These are phyloP conservation scores for Microthyrium microscopicum DNA, from an alignment of 2,329 filamentous ascomycete species.

Conservation along the genomic window DNA sequence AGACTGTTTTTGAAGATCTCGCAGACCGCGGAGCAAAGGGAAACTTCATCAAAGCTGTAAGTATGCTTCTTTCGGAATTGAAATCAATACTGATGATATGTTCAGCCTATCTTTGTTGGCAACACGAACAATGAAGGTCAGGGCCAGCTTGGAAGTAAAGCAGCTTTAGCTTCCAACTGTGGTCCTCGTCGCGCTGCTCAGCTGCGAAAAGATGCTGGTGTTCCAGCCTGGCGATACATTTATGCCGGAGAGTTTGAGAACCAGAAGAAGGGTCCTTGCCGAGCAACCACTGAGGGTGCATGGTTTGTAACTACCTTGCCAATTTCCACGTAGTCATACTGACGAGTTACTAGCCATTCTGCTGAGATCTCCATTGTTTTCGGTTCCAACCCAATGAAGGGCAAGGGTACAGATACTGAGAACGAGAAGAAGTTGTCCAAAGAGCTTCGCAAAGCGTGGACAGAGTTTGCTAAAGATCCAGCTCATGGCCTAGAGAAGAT, in stretches of 20 bases:
- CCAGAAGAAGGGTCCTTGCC: constrained; percentile 13
- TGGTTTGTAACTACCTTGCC: constrained; percentile 15
- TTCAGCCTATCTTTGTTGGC: constrained; percentile 14
- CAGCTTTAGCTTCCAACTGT: constrained; percentile 3
- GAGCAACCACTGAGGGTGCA: constrained; percentile 15
- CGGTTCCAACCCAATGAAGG: constrained; percentile 13
- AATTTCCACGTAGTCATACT: too few relatives aligned
- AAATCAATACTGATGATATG: not conserved
- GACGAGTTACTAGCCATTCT: constrained; percentile 5
- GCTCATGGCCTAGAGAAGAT: constrained; percentile 14
- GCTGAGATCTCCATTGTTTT: constrained; percentile 20
- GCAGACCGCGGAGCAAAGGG: not conserved
- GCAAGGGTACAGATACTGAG: constrained; percentile 11
- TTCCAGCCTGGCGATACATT: constrained; percentile 23
- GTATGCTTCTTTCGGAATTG: not conserved
- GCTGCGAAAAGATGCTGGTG: constrained; percentile 13
- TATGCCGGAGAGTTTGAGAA: constrained; percentile 23
- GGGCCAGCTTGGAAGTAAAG: constrained; percentile 8
- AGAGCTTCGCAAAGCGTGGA: constrained; percentile 24
- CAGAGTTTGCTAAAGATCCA: constrained; percentile 24
- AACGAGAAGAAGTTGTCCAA: constrained; percentile 16
- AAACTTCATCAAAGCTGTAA: constrained; percentile 5
- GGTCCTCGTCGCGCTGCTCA: constrained; percentile 13
- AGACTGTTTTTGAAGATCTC: constrained; percentile 6
- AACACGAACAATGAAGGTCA: constrained; percentile 20